Evolutionary conservation across 176 grass and related monocot species (phyloP), one percentile per base, ranked within the genome.

Genomic region (Phoenix dactylifera): DNA sequence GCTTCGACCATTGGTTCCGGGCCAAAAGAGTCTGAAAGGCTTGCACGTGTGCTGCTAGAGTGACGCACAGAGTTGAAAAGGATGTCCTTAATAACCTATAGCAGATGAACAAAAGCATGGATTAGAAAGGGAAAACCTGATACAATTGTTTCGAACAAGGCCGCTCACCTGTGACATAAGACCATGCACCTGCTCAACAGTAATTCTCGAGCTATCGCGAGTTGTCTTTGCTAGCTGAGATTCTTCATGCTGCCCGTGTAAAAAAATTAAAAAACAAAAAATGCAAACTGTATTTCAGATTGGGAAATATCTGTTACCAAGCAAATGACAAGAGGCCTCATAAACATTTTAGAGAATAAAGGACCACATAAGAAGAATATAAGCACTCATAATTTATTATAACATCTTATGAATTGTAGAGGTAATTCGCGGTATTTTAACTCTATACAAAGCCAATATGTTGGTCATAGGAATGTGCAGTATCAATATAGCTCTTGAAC

Each of bases 1-100:
- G 87, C 66, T 84, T 98, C 93, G 18, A 98, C 69, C 93, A 98
- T 92, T 49, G 93, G 87, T 76, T 98, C 93, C 7, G 93, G 84
- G 2, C 56, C 84, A 0, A 84, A 83, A 12, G 73, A 62, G 26
- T 83, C 79, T 14, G 72, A 24, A 7, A 28, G 64, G 16, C 29
- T 52, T 44, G 62, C 3, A 32, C 39, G 66, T 50, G 60, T 39
- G 57, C 77, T 77, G 69, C 76, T 80, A 23, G 81, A 79, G 0
- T 84, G 87, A 68, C 75, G 84, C 23, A 79, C 84, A 22, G 93
- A 98, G 64, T 92, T 92, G 73, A 98, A 92, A 26, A 92, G 75
- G 70, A 88, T 86, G 59, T 98, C 81, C 71, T 98, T 92, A 58
- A 92, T 98, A 55, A 92, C 88, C 93, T 98, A 58, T 48, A 64